Conservation (phyloP, 208 protist genomes). For the Trypanosoma scelopori region DNA sequence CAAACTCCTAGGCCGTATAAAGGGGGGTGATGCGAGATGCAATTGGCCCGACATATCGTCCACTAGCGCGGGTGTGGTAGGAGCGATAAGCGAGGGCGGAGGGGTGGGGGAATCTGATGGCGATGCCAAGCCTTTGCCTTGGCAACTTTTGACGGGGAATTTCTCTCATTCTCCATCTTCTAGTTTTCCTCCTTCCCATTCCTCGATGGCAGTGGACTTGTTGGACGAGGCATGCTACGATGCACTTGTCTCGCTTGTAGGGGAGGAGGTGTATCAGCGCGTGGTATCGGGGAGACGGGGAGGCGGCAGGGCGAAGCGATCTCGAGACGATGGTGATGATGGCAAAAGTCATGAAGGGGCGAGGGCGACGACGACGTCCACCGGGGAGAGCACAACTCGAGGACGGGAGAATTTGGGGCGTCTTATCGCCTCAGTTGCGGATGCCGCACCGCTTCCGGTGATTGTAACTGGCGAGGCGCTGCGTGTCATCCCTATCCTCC, state of each 20-base stretch:
- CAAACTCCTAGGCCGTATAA: background rate
- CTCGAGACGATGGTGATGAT: background rate
- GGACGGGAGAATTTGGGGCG: slow-evolving; percentile 31
- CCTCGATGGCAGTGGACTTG: slow-evolving; percentile 9
- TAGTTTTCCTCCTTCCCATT: background rate
- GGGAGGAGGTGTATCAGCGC: slow-evolving; percentile 21
- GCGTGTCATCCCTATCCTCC: slow-evolving; percentile 42
- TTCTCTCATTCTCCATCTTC: background rate
- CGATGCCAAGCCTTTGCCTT: background rate
- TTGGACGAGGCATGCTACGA: slow-evolving; percentile 9
- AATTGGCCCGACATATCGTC: background rate
- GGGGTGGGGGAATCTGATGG: background rate
- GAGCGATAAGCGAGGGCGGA: background rate
- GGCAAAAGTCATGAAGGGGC: background rate
- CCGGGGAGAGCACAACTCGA: background rate
- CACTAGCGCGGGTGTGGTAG: background rate
- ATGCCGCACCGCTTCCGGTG: slow-evolving; percentile 29
- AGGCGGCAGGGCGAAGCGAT: background rate
- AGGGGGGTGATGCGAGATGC: background rate
- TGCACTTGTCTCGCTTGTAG: slow-evolving; percentile 18
- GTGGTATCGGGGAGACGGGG: slow-evolving; percentile 3
- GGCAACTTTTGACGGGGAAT: background rate
- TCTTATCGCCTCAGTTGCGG: slow-evolving; percentile 40
- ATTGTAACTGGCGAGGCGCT: slow-evolving; percentile 60
- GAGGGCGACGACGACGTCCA: background rate